These are phyloP conservation scores for Fusarium globosum DNA, from an alignment of 2,329 filamentous ascomycete species.

Conservation along the genomic window DNA sequence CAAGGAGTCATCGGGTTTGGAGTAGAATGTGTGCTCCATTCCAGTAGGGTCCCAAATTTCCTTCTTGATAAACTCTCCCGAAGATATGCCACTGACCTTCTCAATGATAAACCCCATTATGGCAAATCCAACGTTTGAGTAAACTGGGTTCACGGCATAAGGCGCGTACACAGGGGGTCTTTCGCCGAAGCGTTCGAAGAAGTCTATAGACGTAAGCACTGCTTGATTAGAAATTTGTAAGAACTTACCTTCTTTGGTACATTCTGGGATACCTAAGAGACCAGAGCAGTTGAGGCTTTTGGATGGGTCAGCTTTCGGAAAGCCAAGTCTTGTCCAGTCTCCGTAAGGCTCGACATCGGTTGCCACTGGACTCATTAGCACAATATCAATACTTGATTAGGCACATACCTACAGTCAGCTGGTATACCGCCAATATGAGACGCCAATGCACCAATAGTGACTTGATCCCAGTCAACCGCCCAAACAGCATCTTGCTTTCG, in stretches of 20 bases:
- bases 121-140: constrained; percentile 6
- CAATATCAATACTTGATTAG: fast-evolving
- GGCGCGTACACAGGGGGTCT: constrained; percentile 13
- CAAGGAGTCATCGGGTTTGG: neutral
- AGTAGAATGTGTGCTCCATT: constrained; percentile 1
- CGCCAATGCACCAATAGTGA: constrained; percentile 10
- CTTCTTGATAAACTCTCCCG: constrained; percentile 12
- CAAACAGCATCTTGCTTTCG: constrained; percentile 13
- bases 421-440: constrained; percentile 10
- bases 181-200: constrained; percentile 11
- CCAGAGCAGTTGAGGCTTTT: constrained; percentile 23
- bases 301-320: neutral
- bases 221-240: no score
- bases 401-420: neutral
- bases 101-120: constrained; percentile 14
- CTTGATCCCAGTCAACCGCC: constrained; percentile 16
- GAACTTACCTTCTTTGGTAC: neutral
- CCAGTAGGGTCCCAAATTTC: constrained; percentile 10
- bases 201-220: neutral
- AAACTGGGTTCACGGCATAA: neutral
- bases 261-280: neutral
- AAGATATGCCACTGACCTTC: constrained; percentile 14
- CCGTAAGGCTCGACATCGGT: constrained; percentile 19
- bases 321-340: constrained; percentile 20
- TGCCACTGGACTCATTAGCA: neutral